Conservation (phyloP, 805 yeast genomes). For the Starmerella gropengiesseri region DNA sequence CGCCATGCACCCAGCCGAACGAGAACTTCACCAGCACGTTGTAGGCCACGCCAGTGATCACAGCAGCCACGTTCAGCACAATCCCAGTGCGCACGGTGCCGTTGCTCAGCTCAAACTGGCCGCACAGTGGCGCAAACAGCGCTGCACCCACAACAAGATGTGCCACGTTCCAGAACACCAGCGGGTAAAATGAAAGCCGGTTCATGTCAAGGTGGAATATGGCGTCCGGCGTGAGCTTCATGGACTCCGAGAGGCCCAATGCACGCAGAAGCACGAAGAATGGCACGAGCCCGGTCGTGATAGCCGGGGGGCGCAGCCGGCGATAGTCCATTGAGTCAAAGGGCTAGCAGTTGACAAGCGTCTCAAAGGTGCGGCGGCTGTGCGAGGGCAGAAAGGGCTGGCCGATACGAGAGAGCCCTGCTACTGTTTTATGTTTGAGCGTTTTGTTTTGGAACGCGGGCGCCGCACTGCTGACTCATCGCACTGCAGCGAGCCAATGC, state of each 20-base stretch:
- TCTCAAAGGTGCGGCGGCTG: no score
- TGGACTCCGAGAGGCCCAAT: slow-evolving; percentile 30
- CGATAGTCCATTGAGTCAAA: no score
- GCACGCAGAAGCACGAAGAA: slow-evolving; percentile 42
- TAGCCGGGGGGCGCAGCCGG: slow-evolving; percentile 40
- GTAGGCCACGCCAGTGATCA: slow-evolving; percentile 54
- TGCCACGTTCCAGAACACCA: slow-evolving; percentile 50
- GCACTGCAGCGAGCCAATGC: no score
- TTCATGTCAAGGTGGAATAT: slow-evolving; percentile 40
- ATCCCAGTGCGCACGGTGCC: slow-evolving; percentile 85
- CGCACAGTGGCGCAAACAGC: slow-evolving; percentile 48
- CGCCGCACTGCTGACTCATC: no score
- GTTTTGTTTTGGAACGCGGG: no score
- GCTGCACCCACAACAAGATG: slow-evolving; percentile 53
- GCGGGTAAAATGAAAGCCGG: slow-evolving; percentile 57
- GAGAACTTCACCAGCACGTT: slow-evolving; percentile 26
- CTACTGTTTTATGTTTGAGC: no score
- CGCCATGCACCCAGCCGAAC: slow-evolving; percentile 8
- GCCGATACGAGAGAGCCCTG: no score
- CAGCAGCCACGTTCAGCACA: slow-evolving; percentile 60
- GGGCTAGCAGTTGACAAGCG: no score
- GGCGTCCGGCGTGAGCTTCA: slow-evolving; percentile 48
- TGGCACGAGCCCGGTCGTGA: slow-evolving; percentile 49
- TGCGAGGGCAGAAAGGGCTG: no score
- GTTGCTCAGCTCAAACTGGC: slow-evolving; percentile 55